phyloP scores from a whole-genome alignment of 2,329 filamentous ascomycete genomes.

The Fusarium hainanense region DNA sequence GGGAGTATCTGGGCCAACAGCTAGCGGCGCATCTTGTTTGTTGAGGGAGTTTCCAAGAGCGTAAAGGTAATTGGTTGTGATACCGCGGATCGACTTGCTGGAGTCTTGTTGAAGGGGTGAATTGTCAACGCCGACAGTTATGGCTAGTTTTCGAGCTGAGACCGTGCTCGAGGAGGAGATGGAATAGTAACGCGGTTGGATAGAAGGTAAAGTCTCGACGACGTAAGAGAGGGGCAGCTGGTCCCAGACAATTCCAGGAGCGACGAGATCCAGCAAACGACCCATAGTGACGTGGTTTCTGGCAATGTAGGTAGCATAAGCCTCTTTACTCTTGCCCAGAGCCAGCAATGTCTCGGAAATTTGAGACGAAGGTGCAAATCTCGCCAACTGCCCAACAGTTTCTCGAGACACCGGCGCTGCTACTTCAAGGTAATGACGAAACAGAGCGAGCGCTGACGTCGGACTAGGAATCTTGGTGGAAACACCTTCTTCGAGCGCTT shows the following conservation, averaged over 20 bases:
- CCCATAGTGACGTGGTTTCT: conserved; percentile 45
- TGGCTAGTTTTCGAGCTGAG: conserved; percentile 40
- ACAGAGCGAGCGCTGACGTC: conserved; percentile 53
- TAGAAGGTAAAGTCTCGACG: conserved; percentile 64
- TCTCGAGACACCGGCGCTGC: conserved; percentile 53
- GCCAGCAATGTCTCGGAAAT: conserved; percentile 41
- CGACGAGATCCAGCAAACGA: conserved; percentile 37
- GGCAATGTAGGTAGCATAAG: conserved; percentile 33
- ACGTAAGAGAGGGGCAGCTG: conserved; percentile 60
- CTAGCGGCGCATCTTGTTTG: neutral
- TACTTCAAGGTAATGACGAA: conserved; percentile 60
- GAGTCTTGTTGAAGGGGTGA: conserved; percentile 28
- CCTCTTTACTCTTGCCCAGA: conserved; percentile 37
- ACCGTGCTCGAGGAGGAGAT: conserved; percentile 66
- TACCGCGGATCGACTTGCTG: conserved; percentile 28
- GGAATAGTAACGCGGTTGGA: conserved; percentile 67
- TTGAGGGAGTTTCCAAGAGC: conserved; percentile 31
- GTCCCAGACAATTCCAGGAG: conserved; percentile 35
- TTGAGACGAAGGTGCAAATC: conserved; percentile 64
- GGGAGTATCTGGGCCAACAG: neutral
- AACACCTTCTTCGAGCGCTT: conserved; percentile 33
- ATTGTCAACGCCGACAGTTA: conserved; percentile 40
- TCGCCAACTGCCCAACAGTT: conserved; percentile 49
- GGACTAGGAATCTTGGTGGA: conserved; percentile 51
- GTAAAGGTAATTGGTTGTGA: conserved; percentile 47